These are phyloP conservation scores for Lachancea thermotolerans DNA, from an alignment of 805 yeast species.

Conservation along the genomic window DNA sequence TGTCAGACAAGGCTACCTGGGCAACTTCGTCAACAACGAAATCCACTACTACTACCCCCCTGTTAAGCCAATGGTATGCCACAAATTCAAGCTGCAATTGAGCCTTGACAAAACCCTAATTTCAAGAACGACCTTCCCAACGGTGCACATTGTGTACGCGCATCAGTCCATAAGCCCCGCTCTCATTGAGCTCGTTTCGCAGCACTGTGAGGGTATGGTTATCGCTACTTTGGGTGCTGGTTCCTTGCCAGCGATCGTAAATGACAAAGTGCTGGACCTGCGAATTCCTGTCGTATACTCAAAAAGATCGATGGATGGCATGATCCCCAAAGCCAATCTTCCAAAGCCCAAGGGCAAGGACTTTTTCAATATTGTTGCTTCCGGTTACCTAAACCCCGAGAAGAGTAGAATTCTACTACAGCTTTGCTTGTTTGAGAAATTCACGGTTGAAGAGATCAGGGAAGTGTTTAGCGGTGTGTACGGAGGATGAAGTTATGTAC, in stretches of 20 bases:
- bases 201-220: slow-evolving; percentile 48
- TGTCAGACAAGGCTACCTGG: slow-evolving; percentile 64
- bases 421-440: slow-evolving; percentile 42
- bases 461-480: slow-evolving; percentile 45
- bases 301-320: slow-evolving; percentile 64
- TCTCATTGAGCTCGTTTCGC: slow-evolving; percentile 41
- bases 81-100: slow-evolving; percentile 34
- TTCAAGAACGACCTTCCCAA: slow-evolving; percentile 24
- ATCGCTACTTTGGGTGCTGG: slow-evolving; percentile 73
- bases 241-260: slow-evolving; percentile 46
- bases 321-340: slow-evolving; percentile 49
- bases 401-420: slow-evolving; percentile 54
- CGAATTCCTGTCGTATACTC: slow-evolving; percentile 54
- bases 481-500: slow-evolving; percentile 36
- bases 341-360: slow-evolving; percentile 34
- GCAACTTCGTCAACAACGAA: slow-evolving; percentile 60
- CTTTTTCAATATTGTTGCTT: slow-evolving; percentile 43
- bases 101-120: slow-evolving; percentile 7
- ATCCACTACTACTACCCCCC: slow-evolving; percentile 62
- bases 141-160: slow-evolving; percentile 50
- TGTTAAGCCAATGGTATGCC: slow-evolving; percentile 46
- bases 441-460: slow-evolving; percentile 36
- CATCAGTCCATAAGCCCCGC: slow-evolving; percentile 53
- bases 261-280: slow-evolving; percentile 35
- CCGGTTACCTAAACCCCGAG: slow-evolving; percentile 62